Conservation (phyloP, 345 rosid species). For the Pugionium dolabratum region DNA sequence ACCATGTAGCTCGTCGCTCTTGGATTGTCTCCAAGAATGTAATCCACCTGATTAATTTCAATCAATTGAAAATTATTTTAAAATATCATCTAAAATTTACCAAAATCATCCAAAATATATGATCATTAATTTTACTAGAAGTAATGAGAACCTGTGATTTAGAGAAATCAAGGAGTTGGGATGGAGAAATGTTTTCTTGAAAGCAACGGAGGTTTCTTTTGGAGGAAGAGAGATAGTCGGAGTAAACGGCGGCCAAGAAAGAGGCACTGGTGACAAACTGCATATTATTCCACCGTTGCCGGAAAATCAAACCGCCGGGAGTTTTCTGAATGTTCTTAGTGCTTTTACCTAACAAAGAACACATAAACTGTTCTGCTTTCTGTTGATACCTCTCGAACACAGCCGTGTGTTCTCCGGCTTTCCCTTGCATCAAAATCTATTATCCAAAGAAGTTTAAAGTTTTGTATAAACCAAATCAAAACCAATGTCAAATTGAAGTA, state of each 20-base stretch:
- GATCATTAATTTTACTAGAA: too few relatives aligned
- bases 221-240: constrained; percentile 72
- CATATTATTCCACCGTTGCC: constrained; percentile 93
- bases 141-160: constrained; percentile 63
- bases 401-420: constrained; percentile 55
- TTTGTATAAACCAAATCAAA: background rate
- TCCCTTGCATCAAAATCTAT: constrained; percentile 87
- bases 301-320: constrained; percentile 88
- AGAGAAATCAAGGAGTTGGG: constrained; percentile 71
- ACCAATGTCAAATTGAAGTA: background rate
- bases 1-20: constrained; percentile 98
- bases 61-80: background rate
- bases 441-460: constrained; percentile 2
- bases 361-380: constrained; percentile 86
- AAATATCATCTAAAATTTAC: too few relatives aligned
- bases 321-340: constrained; percentile 60
- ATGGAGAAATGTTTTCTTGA: constrained; percentile 43
- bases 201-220: constrained; percentile 31
- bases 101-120: too few relatives aligned
- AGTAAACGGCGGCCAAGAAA: constrained; percentile 66
- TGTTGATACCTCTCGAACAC: constrained; percentile 72
- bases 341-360: constrained; percentile 77
- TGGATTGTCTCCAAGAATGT: constrained; percentile 94
- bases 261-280: constrained; percentile 86
- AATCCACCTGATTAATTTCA: constrained; percentile 59